Percentiles rank a stretch among this genome's conserved stretches.
phyloP scores from a whole-genome alignment of 2,329 filamentous ascomycete genomes.

The Aspergillus melleus region DNA sequence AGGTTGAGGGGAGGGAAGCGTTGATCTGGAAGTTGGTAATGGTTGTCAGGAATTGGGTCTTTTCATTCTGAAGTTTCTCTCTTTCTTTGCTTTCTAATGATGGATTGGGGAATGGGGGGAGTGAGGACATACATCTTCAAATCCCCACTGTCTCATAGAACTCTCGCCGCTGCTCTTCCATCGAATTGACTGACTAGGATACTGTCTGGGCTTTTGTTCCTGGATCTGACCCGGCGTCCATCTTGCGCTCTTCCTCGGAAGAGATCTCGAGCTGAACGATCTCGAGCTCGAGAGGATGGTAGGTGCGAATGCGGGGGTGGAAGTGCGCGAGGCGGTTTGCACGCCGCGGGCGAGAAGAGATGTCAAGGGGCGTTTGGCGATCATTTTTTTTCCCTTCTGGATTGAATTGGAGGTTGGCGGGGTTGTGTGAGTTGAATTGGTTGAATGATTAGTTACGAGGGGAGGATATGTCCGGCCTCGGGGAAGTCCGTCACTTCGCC shows the following conservation, averaged over 20 bases:
- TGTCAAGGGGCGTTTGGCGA: not conserved
- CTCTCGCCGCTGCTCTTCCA: not conserved
- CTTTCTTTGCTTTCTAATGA: too few relatives aligned
- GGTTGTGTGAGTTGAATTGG: too few relatives aligned
- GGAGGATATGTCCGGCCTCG: too few relatives aligned
- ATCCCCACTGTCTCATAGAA: constrained; percentile 30
- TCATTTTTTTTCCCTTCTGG: not conserved
- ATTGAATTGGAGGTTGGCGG: too few relatives aligned
- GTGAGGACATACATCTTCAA: constrained; percentile 37
- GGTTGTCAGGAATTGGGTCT: not conserved
- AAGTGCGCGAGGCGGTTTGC: not conserved
- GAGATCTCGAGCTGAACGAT: not conserved
- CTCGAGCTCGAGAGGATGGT: not conserved
- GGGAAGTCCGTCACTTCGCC: not conserved
- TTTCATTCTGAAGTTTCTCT: too few relatives aligned
- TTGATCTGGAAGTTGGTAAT: constrained; percentile 33
- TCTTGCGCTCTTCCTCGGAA: not conserved
- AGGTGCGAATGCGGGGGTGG: not conserved
- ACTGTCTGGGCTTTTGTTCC: not conserved
- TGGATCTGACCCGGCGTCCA: not conserved
- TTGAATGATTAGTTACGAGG: too few relatives aligned
- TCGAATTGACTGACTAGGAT: not conserved
- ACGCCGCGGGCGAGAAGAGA: not conserved
- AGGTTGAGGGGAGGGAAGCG: constrained; percentile 29
- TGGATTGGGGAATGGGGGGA: not conserved